These are phyloP conservation scores for Liriodendron chinense DNA, from an alignment of 164 flowering plant species.

Conservation along the genomic window DNA sequence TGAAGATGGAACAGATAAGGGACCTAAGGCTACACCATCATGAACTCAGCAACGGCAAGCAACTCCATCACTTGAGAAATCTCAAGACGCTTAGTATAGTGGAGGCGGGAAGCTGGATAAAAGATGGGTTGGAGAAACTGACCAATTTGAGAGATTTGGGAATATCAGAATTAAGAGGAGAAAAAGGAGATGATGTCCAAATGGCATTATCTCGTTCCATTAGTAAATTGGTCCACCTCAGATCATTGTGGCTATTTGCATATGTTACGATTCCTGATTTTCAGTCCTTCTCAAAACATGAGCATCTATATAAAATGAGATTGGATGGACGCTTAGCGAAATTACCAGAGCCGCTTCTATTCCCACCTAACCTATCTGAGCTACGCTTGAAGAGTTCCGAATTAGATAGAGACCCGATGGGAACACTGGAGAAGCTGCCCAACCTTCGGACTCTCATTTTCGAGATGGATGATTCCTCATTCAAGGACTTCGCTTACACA, in stretches of 20 bases:
- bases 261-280: too few species aligned
- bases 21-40: too few species aligned
- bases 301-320: too few species aligned
- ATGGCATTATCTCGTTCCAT: neutral
- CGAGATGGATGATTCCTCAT: neutral
- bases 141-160: constrained; percentile 6
- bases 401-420: too few species aligned
- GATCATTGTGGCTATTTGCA: neutral
- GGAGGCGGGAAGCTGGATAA: neutral
- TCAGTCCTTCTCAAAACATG: too few species aligned
- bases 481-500: constrained; percentile 8
- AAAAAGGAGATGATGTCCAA: too few species aligned
- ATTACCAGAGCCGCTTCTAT: too few species aligned
- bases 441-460: neutral
- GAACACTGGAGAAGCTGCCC: too few species aligned
- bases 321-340: too few species aligned
- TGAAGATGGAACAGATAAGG: too few species aligned
- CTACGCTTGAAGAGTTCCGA: too few species aligned
- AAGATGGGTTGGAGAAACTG: constrained; percentile 6
- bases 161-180: neutral
- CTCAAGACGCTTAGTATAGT: constrained; percentile 17
- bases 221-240: neutral
- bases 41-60: neutral
- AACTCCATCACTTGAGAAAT: constrained; percentile 6
- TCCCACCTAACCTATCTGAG: too few species aligned